A percentile compares a stretch with the other conserved stretches of the same genome.
Conservation (phyloP, 345 rosid species). For the Salix arbutifolia region DNA sequence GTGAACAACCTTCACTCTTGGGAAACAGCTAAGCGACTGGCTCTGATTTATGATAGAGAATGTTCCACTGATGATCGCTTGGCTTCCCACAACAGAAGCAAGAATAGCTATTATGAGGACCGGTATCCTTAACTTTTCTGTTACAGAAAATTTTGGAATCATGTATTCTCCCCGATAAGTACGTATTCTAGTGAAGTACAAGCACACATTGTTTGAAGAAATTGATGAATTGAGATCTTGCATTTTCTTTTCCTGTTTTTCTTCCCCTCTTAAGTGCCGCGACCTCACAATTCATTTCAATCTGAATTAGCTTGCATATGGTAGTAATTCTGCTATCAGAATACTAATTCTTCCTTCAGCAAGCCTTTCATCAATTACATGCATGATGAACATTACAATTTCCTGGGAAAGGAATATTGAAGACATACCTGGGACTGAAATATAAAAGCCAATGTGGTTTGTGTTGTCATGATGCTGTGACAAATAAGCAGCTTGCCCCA, state of each 20-base stretch:
- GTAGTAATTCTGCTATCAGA: not conserved
- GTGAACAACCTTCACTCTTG: slow-evolving; percentile 95
- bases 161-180: not conserved
- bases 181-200: not conserved
- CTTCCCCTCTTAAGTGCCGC: not conserved
- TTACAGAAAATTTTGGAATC: slow-evolving; percentile 15
- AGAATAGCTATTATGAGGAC: slow-evolving; percentile 84
- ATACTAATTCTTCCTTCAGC: not conserved
- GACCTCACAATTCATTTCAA: not conserved
- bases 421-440: slow-evolving; percentile 78
- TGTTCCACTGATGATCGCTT: slow-evolving; percentile 96
- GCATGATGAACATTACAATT: not conserved
- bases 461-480: slow-evolving; percentile 73
- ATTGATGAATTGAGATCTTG: not conserved
- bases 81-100: slow-evolving; percentile 99
- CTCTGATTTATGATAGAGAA: slow-evolving; percentile 99
- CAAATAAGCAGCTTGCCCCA: slow-evolving; percentile 99
- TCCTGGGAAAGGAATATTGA: not conserved
- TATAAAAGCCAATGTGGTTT: slow-evolving; percentile 68
- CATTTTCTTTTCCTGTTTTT: not conserved
- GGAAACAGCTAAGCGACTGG: slow-evolving; percentile 98
- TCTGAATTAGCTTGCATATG: not conserved
- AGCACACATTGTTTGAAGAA: not conserved
- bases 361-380: not conserved
- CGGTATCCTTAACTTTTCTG: slow-evolving; percentile 79